Base-by-base conservation (phyloP, 1,284 basidiomycete genomes). In the Bjerkandera adusta region DNA sequence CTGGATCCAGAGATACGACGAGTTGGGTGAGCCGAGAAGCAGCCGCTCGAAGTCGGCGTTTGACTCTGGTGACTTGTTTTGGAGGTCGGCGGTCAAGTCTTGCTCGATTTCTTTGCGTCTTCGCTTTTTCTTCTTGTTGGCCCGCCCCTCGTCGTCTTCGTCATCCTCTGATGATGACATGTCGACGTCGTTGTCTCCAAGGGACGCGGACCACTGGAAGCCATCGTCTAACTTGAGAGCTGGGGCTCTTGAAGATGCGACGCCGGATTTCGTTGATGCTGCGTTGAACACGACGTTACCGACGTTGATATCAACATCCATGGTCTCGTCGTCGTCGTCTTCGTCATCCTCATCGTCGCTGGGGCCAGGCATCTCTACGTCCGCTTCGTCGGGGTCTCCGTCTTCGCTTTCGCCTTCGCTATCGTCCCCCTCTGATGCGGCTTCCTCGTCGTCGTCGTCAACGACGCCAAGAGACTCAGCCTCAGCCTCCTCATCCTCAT, bases 1-100 rank as follows among this genome's bases (percentile, higher is more conserved):
- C 66, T 97, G 96, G 52, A 99, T 89, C 97, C 97, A 99, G 33
- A 99, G 77, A 70, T 88, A 97, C 0, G 97, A 99, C 11, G 93
- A 97, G 66, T 97, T 94, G 3, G 97, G 97, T 0, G 95, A 96
- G n/a, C 92, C 90, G 22, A 98, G 77, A 27, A 99, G 78, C 16
- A 94, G 72, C 12, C 97, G 85, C 68, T 99, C 97, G 60, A 97
- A 99, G 63, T 99, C 96, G 37, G 89, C 81, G 48, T 87, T 87
- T 1, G 96, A 97, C 63, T 94, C 87, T 1, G 96, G 95, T n/a
- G 73, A 72, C 58, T 83, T 86, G 32, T 76, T 83, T 46, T 92
- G 89, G 72, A 95, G 83, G 51, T 92, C 85, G 16, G 84, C 88
- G 0, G 94, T 95, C 35, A 88, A 69, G 66, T 97, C 93, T 52